Evolutionary conservation across 2,329 filamentous ascomycete species (phyloP).

Genomic region (Pseudopyrenochaeta lycopersici): DNA sequence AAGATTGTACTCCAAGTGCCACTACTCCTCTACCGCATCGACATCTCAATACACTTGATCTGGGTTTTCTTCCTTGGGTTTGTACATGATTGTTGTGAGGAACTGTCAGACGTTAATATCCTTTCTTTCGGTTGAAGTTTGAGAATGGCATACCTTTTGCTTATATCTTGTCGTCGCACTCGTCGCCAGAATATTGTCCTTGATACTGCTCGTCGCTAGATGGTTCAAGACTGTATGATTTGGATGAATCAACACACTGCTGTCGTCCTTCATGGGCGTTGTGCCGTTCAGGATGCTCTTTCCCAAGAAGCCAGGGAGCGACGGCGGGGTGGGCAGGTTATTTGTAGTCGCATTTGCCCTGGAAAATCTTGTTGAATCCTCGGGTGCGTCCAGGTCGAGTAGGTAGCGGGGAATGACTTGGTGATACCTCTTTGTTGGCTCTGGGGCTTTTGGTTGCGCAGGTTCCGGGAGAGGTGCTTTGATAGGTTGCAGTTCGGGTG

Average conservation of each 20-base stretch:
- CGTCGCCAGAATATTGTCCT: slow-evolving; percentile 92
- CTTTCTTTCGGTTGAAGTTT: not conserved
- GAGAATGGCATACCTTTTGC: slow-evolving; percentile 73
- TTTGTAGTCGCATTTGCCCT: slow-evolving; percentile 78
- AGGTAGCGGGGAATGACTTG: slow-evolving; percentile 84
- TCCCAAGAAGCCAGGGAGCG: slow-evolving; percentile 86
- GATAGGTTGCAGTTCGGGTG: slow-evolving; percentile 43
- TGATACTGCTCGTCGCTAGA: slow-evolving; percentile 96
- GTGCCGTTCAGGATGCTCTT: slow-evolving; percentile 94
- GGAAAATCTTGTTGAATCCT: slow-evolving; percentile 78
- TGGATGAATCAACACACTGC: slow-evolving; percentile 94
- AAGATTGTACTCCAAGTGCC: not conserved
- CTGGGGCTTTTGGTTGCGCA: slow-evolving; percentile 35
- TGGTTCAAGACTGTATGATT: slow-evolving; percentile 98
- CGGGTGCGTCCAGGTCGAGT: slow-evolving; percentile 83
- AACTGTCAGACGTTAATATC: slow-evolving; percentile 67
- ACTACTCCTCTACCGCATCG: not conserved
- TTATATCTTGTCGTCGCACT: slow-evolving; percentile 98
- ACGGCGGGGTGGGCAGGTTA: slow-evolving; percentile 83
- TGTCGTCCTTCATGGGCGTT: slow-evolving; percentile 95
- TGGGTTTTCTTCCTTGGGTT: slow-evolving; percentile 71
- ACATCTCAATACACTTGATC: not conserved
- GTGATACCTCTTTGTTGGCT: slow-evolving; percentile 67
- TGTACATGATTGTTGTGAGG: slow-evolving; percentile 97
- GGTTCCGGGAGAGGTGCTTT: slow-evolving; percentile 35